Percentiles rank a stretch among this genome's conserved stretches.
phyloP scores from a whole-genome alignment of 495 filamentous ascomycete species.

The Hyaloscypha bicolor region DNA sequence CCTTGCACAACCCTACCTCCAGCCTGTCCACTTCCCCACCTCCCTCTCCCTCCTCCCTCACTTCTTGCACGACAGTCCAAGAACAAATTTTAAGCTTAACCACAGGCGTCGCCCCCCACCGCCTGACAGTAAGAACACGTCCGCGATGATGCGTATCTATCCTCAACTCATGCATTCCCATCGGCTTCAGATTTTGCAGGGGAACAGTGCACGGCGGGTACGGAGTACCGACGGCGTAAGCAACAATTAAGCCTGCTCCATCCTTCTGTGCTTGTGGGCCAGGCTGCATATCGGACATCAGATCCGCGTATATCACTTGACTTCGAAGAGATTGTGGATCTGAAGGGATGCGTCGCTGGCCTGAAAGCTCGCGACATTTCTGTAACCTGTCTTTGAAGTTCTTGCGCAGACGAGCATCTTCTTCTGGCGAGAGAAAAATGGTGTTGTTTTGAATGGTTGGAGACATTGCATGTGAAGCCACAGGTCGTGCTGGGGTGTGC shows the following conservation, averaged over 20 bases:
- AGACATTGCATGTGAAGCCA: conserved; percentile 24
- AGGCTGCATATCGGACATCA: conserved; percentile 38
- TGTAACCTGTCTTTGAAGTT: conserved; percentile 31
- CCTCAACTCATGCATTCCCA: conserved; percentile 38
- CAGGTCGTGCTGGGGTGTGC: background rate
- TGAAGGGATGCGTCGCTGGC: conserved; percentile 31
- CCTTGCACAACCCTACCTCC: conserved; percentile 40
- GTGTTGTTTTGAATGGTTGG: conserved; percentile 31
- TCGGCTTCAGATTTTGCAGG: conserved; percentile 35
- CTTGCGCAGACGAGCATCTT: conserved; percentile 35
- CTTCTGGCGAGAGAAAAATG: conserved; percentile 37
- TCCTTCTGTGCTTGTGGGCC: conserved; percentile 9
- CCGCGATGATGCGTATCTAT: conserved; percentile 57
- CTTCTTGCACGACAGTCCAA: conserved; percentile 53
- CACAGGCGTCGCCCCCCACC: conserved; percentile 37
- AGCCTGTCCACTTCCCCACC: conserved; percentile 39
- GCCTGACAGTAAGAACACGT: conserved; percentile 44
- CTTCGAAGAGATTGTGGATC: conserved; percentile 27
- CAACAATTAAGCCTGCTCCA: conserved; percentile 25
- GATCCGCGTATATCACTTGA: conserved; percentile 36
- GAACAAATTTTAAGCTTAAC: conserved; percentile 44
- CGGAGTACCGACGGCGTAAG: conserved; percentile 35
- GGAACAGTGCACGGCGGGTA: conserved; percentile 39
- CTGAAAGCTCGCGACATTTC: conserved; percentile 33
- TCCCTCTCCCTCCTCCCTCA: conserved; percentile 41